A percentile compares a stretch with the other conserved stretches of the same genome.
phyloP scores from a whole-genome alignment of 2,329 filamentous ascomycete species.

The Fusarium keratoplasticum region DNA sequence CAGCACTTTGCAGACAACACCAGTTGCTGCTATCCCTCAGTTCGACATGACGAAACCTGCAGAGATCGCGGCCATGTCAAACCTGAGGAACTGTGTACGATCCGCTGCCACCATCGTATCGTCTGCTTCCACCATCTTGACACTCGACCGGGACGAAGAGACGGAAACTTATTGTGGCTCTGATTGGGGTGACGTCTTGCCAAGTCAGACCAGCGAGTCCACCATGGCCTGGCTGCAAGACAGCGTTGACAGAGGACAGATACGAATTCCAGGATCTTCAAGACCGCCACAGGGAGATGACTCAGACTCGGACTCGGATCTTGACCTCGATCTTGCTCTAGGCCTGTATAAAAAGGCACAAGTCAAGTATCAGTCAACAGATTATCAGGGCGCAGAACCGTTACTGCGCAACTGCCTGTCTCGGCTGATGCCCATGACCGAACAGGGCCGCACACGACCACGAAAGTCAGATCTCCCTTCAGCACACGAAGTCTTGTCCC shows the following conservation, averaged over 20 bases:
- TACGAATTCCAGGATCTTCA: neutral
- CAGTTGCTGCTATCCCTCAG: neutral
- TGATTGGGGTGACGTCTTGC: neutral
- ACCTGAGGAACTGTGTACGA: neutral
- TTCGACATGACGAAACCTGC: neutral
- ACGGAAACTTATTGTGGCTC: neutral
- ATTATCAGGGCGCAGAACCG: neutral
- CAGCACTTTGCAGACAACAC: neutral
- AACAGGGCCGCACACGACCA: neutral
- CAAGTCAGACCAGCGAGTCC: conserved; percentile 1
- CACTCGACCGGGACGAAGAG: neutral
- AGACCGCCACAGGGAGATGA: neutral
- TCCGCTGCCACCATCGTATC: neutral
- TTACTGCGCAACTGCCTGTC: neutral
- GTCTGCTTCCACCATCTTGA: neutral
- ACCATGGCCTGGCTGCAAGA: neutral
- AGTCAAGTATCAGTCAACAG: neutral
- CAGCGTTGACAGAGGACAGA: neutral
- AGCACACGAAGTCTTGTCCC: neutral
- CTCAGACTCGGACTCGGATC: neutral
- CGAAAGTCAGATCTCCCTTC: neutral
- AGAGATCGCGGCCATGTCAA: neutral
- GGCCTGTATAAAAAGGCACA: neutral
- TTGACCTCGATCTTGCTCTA: neutral
- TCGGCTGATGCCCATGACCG: neutral